Base-by-base conservation (phyloP, 768 basidiomycete genomes). In the Scleroderma bovista region DNA sequence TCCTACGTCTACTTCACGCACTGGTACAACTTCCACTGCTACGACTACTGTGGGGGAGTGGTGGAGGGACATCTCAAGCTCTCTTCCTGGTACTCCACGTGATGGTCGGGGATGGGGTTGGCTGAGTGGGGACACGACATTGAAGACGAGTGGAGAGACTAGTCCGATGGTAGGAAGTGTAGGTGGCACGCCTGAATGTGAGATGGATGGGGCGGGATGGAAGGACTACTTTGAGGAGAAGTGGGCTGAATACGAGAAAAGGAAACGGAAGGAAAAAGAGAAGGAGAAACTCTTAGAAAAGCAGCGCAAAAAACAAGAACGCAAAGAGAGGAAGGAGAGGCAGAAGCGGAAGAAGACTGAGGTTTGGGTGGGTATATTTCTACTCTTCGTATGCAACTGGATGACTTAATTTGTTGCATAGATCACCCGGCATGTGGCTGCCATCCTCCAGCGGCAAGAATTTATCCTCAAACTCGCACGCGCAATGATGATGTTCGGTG, bases 401-500 rank as follows among this genome's bases (percentile, higher is more conserved):
- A n/a, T n/a, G n/a, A n/a, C n/a, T n/a, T n/a, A n/a, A n/a, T n/a
- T n/a, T n/a, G n/a, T n/a, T 8, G 19, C 49, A n/a, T 48, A 88
- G 87, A 89, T 88, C 52, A 88, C 87, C 20, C 83, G 82, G 47
- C 88, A 93, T 56, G 84, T 92, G 24, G 89, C 89, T 2, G 83
- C 85, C 50, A 84, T 92, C 50, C 76, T 90, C 26, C 80, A 81
- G 56, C 75, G 91, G 31, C 88, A 94, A 61, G 85, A 86, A 50
- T 93, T 93, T 68, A 76, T 93, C 44, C 69, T 91, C 65, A 92
- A 91, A 72, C 78, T 93, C 24, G 79, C 85, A 6, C 79, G 88
- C 45, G 82, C 88, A 10, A 82, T 93, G 76, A 93, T 93, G 88
- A 88, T 87, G 79, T 91, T 88, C 56, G 90, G 89, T 10, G 84